Conservation (phyloP, 805 yeast species). For the Komagataella mondaviorum region DNA sequence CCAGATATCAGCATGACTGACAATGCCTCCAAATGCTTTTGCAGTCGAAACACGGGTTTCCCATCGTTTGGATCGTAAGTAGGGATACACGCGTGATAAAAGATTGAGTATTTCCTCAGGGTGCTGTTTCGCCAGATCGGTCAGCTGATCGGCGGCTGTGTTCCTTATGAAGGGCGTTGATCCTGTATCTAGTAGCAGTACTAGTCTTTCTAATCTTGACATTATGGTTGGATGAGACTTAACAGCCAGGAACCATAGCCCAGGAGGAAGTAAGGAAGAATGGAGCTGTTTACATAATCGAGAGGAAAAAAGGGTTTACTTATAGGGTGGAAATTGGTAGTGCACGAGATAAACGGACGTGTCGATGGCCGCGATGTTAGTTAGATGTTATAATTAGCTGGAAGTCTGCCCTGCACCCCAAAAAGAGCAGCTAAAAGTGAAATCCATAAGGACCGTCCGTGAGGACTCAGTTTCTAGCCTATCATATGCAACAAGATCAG, state of each 20-base stretch:
- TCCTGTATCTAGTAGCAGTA: slow-evolving; percentile 68
- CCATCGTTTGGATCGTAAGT: slow-evolving; percentile 74
- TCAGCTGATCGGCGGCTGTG: slow-evolving; percentile 94
- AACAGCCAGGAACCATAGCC: neutral
- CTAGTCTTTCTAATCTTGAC: slow-evolving; percentile 23
- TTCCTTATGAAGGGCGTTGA: slow-evolving; percentile 87
- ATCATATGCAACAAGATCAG: too few species aligned
- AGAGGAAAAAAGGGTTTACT: neutral
- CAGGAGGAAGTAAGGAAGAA: neutral
- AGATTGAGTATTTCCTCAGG: slow-evolving; percentile 84
- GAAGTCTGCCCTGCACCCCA: neutral
- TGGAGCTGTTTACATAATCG: neutral
- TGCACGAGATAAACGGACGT: neutral
- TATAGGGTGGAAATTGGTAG: neutral
- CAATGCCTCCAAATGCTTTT: slow-evolving; percentile 87
- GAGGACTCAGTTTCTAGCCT: too few species aligned
- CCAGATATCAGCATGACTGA: slow-evolving; percentile 67
- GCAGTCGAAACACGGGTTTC: slow-evolving; percentile 95
- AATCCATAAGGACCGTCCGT: neutral
- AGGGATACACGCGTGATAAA: slow-evolving; percentile 85
- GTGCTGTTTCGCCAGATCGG: slow-evolving; percentile 86
- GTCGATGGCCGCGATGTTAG: neutral
- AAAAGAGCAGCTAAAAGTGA: too few species aligned
- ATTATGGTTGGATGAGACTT: slow-evolving; percentile 4
- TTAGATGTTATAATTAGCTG: neutral